Evolutionary conservation across 2,329 filamentous ascomycete species (phyloP), one percentile per base, ranked within the genome.

Genomic region (Colletotrichum higginsianum): DNA sequence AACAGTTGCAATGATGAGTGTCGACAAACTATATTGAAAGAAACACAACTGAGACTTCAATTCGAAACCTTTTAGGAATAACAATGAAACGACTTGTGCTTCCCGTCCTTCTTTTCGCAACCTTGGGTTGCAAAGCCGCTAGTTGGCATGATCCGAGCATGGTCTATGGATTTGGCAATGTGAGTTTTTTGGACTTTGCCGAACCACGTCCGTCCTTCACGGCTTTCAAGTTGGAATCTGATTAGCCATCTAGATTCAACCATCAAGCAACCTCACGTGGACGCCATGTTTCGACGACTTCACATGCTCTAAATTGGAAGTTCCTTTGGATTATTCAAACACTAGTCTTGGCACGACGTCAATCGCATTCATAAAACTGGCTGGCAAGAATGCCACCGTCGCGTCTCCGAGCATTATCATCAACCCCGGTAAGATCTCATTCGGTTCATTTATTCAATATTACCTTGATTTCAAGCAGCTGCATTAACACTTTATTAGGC

Each of bases 221-320:
- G 13, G 12, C 49, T 16, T 52, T 11, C 21, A 7, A 30, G 2
- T 13, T 52, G 2, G 21, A 23, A 82, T 74, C 66, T 73, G 42
- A 75, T 65, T 47, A 46, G 61, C 49, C 53, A 57, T 73, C 23
- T 52, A 80, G 78, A 78, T 80, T 62, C 26, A 73, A 66, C 74
- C 79, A 71, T 80, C 78, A n/a, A 18, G 76, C 69, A 78, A 78
- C 56, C 76, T 80, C 56, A 76, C 74, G 1, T 80, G 79, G 79
- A 77, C 69, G 61, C 75, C 79, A 61, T 80, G 79, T 69, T 80
- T 78, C 69, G 78, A 79, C 52, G 63, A 72, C 40, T 79, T 79
- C 46, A 76, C 73, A 46, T 80, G 79, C 71, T 73, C 78, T 13
- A 77, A 18, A 57, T 75, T 79, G 42, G 65, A 80, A 61, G 78